Conservation (phyloP, 371 early-diverging fungal species). For the Syncephalastrum sp. region DNA sequence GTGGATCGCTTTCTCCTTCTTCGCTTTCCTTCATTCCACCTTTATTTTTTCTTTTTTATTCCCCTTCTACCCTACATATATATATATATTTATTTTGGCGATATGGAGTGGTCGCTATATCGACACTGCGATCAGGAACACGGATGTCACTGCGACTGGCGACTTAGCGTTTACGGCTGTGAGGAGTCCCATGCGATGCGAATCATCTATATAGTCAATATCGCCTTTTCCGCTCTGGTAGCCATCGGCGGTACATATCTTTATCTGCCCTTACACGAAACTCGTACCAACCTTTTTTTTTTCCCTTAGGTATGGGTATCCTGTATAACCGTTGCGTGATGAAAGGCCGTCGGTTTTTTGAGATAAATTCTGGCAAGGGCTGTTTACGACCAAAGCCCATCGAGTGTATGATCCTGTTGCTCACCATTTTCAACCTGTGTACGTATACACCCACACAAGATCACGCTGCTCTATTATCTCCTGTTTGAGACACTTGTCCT, state of each 20-base stretch:
- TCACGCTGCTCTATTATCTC: background rate
- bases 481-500: background rate
- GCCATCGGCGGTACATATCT: constrained; percentile 19
- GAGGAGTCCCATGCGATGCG: constrained; percentile 15
- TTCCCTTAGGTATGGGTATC: constrained; percentile 9
- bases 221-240: constrained; percentile 22
- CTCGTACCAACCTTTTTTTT: constrained; percentile 1
- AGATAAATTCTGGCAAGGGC: constrained; percentile 7
- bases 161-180: constrained; percentile 22
- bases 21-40: background rate
- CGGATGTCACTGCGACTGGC: constrained; percentile 34
- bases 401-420: constrained; percentile 19
- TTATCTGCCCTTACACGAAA: background rate
- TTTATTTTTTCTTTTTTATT: background rate
- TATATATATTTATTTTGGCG: constrained; percentile 4
- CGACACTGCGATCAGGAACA: constrained; percentile 6
- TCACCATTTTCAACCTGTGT: constrained; percentile 22
- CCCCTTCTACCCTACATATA: background rate
- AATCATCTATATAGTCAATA: constrained; percentile 23
- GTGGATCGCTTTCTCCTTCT: background rate
- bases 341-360: constrained; percentile 19
- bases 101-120: background rate
- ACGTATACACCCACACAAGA: constrained; percentile 4
- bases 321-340: constrained; percentile 13
- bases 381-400: constrained; percentile 26